These are phyloP conservation scores for Trichoderma koningiopsis DNA, from an alignment of 2,329 filamentous ascomycete genomes.

Conservation along the genomic window DNA sequence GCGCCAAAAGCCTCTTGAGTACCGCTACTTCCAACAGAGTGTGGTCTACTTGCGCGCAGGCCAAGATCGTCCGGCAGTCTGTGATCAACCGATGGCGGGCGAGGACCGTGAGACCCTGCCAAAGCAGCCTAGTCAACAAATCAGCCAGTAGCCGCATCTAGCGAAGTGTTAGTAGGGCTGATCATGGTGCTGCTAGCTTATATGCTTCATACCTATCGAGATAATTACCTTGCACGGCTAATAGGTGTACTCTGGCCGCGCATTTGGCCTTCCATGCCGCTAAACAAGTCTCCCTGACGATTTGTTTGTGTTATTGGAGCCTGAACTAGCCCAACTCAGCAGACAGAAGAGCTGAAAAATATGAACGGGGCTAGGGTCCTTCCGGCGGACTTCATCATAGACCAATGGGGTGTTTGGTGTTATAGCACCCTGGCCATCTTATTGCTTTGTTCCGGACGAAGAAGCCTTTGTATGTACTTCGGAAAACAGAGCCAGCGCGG, in stretches of 20 bases:
- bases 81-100: conserved; percentile 9
- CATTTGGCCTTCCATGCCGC: background rate
- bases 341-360: background rate
- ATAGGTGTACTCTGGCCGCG: background rate
- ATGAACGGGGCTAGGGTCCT: background rate
- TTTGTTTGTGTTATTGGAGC: background rate
- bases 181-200: background rate
- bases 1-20: background rate
- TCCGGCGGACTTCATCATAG: background rate
- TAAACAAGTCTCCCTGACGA: no score
- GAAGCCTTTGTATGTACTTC: background rate
- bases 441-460: background rate
- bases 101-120: conserved; percentile 5
- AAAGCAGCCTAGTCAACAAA: background rate
- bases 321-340: background rate
- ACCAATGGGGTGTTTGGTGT: background rate
- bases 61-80: conserved; percentile 15
- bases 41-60: background rate
- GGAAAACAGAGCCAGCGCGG: background rate
- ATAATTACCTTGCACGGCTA: background rate
- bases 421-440: background rate
- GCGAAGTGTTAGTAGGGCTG: background rate
- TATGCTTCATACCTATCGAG: background rate
- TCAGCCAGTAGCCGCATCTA: background rate
- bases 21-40: background rate